phyloP scores from a whole-genome alignment of 2,329 filamentous ascomycete genomes.

The Rutstroemia sp. region DNA sequence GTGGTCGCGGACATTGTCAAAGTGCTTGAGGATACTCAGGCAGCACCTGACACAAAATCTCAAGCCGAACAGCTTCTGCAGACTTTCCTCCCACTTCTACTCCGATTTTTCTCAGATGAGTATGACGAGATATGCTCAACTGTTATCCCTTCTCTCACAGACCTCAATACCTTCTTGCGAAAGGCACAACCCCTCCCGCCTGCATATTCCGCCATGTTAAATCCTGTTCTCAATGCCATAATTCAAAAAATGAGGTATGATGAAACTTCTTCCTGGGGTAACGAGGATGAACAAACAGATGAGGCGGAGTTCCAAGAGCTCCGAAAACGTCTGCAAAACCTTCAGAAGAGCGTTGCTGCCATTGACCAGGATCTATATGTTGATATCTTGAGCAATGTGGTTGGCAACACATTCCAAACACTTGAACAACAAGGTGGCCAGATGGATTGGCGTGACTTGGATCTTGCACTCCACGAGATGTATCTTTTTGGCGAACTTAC shows the following conservation, averaged over 20 bases:
- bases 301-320: conserved; percentile 97
- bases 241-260: conserved; percentile 97
- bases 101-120: conserved; percentile 95
- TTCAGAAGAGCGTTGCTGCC: conserved; percentile 87
- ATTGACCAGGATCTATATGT: conserved; percentile 86
- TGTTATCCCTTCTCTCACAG: conserved; percentile 87
- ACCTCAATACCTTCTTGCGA: conserved; percentile 83
- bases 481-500: conserved; percentile 91
- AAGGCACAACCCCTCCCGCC: conserved; percentile 67
- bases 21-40: conserved; percentile 63
- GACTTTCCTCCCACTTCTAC: conserved; percentile 75
- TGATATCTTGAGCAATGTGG: conserved; percentile 77
- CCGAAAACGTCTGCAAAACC: conserved; percentile 76
- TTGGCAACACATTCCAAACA: conserved; percentile 80
- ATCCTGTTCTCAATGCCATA: conserved; percentile 84
- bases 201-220: conserved; percentile 74
- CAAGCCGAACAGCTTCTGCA: conserved; percentile 78
- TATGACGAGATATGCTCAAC: conserved; percentile 97
- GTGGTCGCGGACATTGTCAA: conserved; percentile 81
- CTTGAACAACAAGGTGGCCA: conserved; percentile 65
- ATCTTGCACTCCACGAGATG: conserved; percentile 92
- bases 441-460: conserved; percentile 91
- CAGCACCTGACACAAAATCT: conserved; percentile 55
- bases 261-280: conserved; percentile 86
- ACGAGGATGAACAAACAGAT: conserved; percentile 90